phyloP scores from a whole-genome alignment of 1,139 yeast genomes.

The Kodamaea anthophila region DNA sequence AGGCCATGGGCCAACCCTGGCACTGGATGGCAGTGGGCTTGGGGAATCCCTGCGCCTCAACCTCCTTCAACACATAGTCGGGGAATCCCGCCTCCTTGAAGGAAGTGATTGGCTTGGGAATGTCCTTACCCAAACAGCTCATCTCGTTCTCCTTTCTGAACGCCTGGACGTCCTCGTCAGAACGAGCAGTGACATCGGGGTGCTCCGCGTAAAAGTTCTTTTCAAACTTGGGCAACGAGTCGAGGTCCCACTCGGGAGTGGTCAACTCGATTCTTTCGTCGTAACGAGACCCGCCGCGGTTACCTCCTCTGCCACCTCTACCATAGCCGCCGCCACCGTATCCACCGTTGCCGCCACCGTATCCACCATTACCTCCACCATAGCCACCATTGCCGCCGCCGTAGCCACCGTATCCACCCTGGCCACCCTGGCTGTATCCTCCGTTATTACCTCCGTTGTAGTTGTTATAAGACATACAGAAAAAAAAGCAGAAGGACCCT shows the following conservation, averaged over 20 bases:
- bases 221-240: conserved; percentile 79
- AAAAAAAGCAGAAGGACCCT: no score
- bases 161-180: conserved; percentile 60
- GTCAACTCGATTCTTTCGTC: conserved; percentile 50
- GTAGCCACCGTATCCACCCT: conserved; percentile 25
- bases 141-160: conserved; percentile 83
- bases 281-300: conserved; percentile 18
- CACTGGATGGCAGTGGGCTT: conserved; percentile 95
- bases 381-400: conserved; percentile 19
- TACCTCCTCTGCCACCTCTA: conserved; percentile 32
- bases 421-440: conserved; percentile 22
- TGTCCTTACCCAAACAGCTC: conserved; percentile 76
- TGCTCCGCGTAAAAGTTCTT: conserved; percentile 91
- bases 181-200: conserved; percentile 67
- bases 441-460: conserved; percentile 19
- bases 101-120: conserved; percentile 89
- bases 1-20: conserved; percentile 99
- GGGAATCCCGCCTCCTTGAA: conserved; percentile 98
- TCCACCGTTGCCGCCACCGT: conserved; percentile 26
- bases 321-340: conserved; percentile 27
- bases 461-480: conserved; percentile 24
- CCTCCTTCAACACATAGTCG: conserved; percentile 82
- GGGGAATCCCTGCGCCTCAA: conserved; percentile 87
- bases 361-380: conserved; percentile 27
- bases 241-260: conserved; percentile 77